Conservation (phyloP, 2,329 filamentous ascomycete species). For the Endoconidiophora laricicola region DNA sequence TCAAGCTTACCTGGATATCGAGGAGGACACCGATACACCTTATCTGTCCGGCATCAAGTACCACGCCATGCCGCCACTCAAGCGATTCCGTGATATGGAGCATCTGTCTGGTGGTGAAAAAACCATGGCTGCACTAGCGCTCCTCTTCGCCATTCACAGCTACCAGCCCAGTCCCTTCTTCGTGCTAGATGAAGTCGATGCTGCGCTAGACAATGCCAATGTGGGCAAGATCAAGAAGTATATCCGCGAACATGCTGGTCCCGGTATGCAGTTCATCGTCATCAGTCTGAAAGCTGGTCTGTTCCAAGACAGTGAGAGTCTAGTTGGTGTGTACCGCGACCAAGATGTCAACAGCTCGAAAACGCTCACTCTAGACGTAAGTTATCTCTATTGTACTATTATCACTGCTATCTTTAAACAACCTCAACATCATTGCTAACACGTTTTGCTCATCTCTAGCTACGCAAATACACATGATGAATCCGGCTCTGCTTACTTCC, state of each 20-base stretch:
- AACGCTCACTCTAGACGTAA: slow-evolving; percentile 87
- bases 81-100: slow-evolving; percentile 98
- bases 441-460: not conserved
- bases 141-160: slow-evolving; percentile 90
- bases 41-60: slow-evolving; percentile 95
- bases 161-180: slow-evolving; percentile 96
- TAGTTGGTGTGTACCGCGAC: slow-evolving; percentile 91
- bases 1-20: slow-evolving; percentile 71
- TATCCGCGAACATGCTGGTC: slow-evolving; percentile 80
- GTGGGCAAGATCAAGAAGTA: slow-evolving; percentile 94
- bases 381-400: slow-evolving; percentile 23
- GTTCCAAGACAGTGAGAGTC: slow-evolving; percentile 89
- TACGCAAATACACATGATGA: slow-evolving; percentile 12
- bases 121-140: slow-evolving; percentile 92
- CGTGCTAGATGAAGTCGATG: slow-evolving; percentile 94
- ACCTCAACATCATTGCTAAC: slow-evolving; percentile 4
- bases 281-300: slow-evolving; percentile 90
- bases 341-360: slow-evolving; percentile 85
- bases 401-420: not conserved
- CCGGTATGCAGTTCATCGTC: slow-evolving; percentile 98
- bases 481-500: too few species aligned
- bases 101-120: slow-evolving; percentile 95
- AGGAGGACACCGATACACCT: slow-evolving; percentile 87
- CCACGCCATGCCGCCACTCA: slow-evolving; percentile 94
- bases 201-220: slow-evolving; percentile 94